Percentiles rank a stretch among this genome's conserved stretches.
Conservation (phyloP, 73 alveolate species). For the Tetrahymena elliotti region DNA sequence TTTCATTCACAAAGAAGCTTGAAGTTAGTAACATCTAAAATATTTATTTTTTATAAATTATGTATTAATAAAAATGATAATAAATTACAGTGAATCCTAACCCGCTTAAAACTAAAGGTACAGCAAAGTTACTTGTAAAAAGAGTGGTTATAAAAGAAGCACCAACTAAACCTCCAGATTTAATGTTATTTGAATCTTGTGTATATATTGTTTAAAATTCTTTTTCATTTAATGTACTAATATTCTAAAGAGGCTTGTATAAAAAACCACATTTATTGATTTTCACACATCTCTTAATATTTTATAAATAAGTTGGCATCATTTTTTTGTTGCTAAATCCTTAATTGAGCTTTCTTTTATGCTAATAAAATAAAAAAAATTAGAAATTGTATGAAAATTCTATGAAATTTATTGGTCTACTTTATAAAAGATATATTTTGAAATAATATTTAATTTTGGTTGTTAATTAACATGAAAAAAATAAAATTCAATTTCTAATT, state of each 20-base stretch:
- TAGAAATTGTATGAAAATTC: background rate
- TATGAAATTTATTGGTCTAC: no score
- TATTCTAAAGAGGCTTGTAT: background rate
- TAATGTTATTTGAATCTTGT: background rate
- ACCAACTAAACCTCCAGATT: background rate
- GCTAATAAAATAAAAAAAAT: no score
- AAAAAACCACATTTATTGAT: background rate
- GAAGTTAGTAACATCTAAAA: background rate
- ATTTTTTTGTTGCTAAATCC: background rate
- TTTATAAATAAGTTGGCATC: background rate
- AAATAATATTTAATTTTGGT: no score
- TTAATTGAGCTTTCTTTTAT: background rate
- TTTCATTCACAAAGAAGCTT: background rate
- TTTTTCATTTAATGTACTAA: background rate
- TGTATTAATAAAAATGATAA: background rate
- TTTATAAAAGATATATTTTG: no score
- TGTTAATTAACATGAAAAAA: no score
- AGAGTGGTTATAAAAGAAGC: background rate
- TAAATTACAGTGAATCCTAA: background rate
- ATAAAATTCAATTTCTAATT: no score
- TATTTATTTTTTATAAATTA: no score
- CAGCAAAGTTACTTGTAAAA: background rate
- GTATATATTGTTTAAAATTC: background rate
- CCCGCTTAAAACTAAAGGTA: background rate
- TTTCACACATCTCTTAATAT: no score